Conservation (phyloP, 75 land plant species). For the Chamaecyparis obtusa region DNA sequence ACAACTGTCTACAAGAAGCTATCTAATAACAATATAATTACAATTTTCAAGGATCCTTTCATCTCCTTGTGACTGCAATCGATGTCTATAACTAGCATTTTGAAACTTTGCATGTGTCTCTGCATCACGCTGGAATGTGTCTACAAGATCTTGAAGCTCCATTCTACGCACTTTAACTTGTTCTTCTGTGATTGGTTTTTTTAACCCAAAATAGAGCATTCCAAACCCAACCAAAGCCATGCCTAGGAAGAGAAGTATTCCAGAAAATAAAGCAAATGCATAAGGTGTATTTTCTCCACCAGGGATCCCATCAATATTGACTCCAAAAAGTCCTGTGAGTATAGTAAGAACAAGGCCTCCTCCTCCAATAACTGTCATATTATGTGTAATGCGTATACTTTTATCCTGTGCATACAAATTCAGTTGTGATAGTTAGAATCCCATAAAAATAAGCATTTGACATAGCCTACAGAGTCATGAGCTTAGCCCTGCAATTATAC, state of each 20-base stretch:
- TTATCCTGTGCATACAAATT: slow-evolving; percentile 50
- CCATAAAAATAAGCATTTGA: neutral
- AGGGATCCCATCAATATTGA: slow-evolving; percentile 94
- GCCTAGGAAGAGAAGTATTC: slow-evolving; percentile 50
- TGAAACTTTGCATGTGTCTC: slow-evolving; percentile 86
- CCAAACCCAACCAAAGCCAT: slow-evolving; percentile 57
- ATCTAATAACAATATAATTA: slow-evolving; percentile 37
- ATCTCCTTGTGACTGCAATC: slow-evolving; percentile 38
- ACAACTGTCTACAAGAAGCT: neutral
- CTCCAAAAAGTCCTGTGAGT: slow-evolving; percentile 89
- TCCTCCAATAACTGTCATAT: slow-evolving; percentile 87
- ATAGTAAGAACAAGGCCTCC: slow-evolving; percentile 84
- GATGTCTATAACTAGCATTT: slow-evolving; percentile 20
- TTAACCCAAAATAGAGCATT: slow-evolving; percentile 69
- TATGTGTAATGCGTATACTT: slow-evolving; percentile 85
- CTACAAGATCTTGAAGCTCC: slow-evolving; percentile 76
- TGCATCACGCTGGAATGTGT: slow-evolving; percentile 76
- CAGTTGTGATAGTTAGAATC: neutral
- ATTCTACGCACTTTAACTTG: slow-evolving; percentile 62
- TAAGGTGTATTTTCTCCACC: slow-evolving; percentile 73
- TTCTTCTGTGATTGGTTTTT: slow-evolving; percentile 58
- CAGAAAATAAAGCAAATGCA: slow-evolving; percentile 72
- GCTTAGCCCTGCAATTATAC: slow-evolving; percentile 22
- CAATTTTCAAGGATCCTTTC: slow-evolving; percentile 21
- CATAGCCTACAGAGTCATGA: slow-evolving; percentile 14